Evolutionary conservation across 495 filamentous ascomycete species (phyloP).

Genomic region (Letharia lupina): DNA sequence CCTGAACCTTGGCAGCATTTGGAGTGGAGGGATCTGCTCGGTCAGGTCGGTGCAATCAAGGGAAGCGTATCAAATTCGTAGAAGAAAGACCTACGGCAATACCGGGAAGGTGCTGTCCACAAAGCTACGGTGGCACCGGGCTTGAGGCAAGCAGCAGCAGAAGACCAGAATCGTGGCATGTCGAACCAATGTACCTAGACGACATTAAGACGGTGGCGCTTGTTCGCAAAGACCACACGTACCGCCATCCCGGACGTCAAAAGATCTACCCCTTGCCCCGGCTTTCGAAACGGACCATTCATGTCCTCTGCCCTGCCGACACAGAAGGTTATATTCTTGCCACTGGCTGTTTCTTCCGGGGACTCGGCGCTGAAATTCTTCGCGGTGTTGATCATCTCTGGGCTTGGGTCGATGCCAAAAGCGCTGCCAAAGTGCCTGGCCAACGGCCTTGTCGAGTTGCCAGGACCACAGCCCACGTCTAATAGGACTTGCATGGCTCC

Average conservation of each 20-base stretch:
- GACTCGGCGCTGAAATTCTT: constrained; percentile 31
- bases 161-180: constrained; percentile 45
- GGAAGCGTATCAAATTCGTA: neutral
- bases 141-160: constrained; percentile 42
- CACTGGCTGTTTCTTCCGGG: constrained; percentile 14
- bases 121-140: constrained; percentile 49
- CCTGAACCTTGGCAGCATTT: constrained; percentile 29
- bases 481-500: constrained; percentile 40
- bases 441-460: constrained; percentile 36
- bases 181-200: constrained; percentile 54
- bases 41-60: neutral
- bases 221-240: constrained; percentile 4
- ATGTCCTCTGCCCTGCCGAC: constrained; percentile 42
- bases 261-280: constrained; percentile 40
- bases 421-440: constrained; percentile 36
- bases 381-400: constrained; percentile 47
- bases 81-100: constrained; percentile 14
- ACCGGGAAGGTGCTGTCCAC: constrained; percentile 34
- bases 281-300: constrained; percentile 22
- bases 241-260: constrained; percentile 44
- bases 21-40: constrained; percentile 31
- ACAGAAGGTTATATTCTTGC: constrained; percentile 35
- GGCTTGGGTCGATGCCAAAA: constrained; percentile 45
- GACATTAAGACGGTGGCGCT: neutral
- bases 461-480: constrained; percentile 52